phyloP scores from a whole-genome alignment of 176 grass and related monocot species.

The Phoenix dactylifera region DNA sequence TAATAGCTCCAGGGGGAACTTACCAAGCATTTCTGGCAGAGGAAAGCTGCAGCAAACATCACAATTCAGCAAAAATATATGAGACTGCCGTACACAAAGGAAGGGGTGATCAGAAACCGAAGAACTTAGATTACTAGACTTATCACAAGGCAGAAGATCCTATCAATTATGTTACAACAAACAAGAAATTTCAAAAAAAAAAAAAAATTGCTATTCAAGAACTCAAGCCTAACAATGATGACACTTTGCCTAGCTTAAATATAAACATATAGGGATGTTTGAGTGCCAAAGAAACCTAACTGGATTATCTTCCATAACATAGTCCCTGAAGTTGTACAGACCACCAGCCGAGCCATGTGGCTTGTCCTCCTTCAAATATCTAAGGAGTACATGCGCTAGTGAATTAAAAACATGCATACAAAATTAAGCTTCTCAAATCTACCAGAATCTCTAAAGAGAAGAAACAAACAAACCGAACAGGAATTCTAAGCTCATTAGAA shows the following conservation, averaged over 20 bases:
- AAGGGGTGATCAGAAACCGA: not conserved
- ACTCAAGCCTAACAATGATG: no score
- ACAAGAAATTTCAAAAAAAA: no score
- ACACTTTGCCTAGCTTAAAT: no score
- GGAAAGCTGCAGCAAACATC: not conserved
- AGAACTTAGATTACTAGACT: no score
- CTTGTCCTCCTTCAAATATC: slow-evolving; percentile 94
- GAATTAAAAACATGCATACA: not conserved
- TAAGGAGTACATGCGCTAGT: slow-evolving; percentile 21
- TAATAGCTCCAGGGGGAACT: slow-evolving; percentile 1
- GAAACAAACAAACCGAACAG: slow-evolving; percentile 53
- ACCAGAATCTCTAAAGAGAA: not conserved
- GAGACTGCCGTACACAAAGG: slow-evolving; percentile 45
- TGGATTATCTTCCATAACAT: slow-evolving; percentile 87
- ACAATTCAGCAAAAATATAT: slow-evolving; percentile 31
- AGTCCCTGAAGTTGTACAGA: slow-evolving; percentile 88
- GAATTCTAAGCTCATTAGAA: slow-evolving; percentile 89
- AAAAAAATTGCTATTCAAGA: no score
- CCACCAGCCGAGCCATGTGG: slow-evolving; percentile 93
- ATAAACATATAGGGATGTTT: not conserved
- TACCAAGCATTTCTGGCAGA: slow-evolving; percentile 1
- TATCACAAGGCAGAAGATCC: no score
- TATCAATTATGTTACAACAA: no score
- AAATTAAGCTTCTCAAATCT: not conserved
- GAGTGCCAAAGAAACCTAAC: slow-evolving; percentile 27